phyloP scores from a whole-genome alignment of 1,139 yeast species.

The Yarrowia galli region DNA sequence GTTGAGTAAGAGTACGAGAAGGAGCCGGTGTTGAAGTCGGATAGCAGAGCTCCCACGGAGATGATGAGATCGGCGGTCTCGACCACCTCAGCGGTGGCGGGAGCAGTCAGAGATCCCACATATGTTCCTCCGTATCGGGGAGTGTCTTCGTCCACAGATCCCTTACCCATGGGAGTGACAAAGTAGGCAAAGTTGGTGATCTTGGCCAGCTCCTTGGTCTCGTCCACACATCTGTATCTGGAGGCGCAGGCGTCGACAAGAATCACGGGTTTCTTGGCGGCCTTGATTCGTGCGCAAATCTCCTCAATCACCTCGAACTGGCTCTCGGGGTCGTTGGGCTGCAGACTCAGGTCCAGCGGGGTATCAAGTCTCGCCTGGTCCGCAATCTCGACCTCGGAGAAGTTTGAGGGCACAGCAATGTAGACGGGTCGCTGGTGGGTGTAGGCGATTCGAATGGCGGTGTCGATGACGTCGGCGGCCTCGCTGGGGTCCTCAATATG shows the following conservation, averaged over 20 bases:
- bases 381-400: conserved; percentile 70
- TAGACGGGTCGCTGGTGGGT: conserved; percentile 82
- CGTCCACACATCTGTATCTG: conserved; percentile 72
- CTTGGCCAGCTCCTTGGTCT: conserved; percentile 68
- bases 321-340: conserved; percentile 71
- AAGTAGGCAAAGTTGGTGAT: conserved; percentile 81
- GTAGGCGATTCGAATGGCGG: conserved; percentile 75
- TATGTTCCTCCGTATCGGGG: conserved; percentile 86
- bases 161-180: conserved; percentile 93
- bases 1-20: conserved; percentile 84
- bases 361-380: conserved; percentile 59
- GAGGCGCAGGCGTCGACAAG: conserved; percentile 88
- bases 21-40: conserved; percentile 91
- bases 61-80: conserved; percentile 79
- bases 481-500: conserved; percentile 65
- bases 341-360: conserved; percentile 68
- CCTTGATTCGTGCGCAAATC: conserved; percentile 60
- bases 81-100: conserved; percentile 76
- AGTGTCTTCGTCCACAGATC: conserved; percentile 74
- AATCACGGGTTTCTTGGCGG: conserved; percentile 72
- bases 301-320: conserved; percentile 74
- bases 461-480: conserved; percentile 75
- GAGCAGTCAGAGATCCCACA: conserved; percentile 79
- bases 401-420: conserved; percentile 81
- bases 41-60: conserved; percentile 81